Evolutionary conservation across 495 filamentous ascomycete genomes (phyloP), one percentile per base, ranked within the genome.

Genomic region (Hypoxylon crocopeplum): DNA sequence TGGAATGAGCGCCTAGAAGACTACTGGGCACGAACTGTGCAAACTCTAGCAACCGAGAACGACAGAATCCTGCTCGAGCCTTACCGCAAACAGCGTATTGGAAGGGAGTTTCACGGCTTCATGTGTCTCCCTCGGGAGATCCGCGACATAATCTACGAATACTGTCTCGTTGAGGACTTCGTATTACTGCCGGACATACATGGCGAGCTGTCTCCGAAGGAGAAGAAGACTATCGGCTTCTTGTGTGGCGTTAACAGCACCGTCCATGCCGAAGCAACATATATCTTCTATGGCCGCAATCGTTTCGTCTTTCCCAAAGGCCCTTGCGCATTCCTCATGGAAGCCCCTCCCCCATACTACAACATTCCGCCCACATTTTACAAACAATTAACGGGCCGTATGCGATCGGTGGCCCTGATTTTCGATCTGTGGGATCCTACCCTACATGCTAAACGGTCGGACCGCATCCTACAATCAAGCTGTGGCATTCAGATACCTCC

Each of bases 241-340:
- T 8, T 56, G 12, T 12, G 22, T 3, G 52, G 41, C 20, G 52
- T 56, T 2, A 47, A 29, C 17, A n/a, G 8, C 6, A 8, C 0
- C 7, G 11, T 48, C 7, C 52, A 56, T 2, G 15, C 7, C 6
- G 52, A 56, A n/a, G 52, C 41, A 2, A 5, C 3, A 6, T 1
- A 8, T 11, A 30, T 56, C 1, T 56, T 16, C 52, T 56, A 3
- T 13, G 8, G 32, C 11, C 8, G 12, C 11, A 56, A 56, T 16
- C 52, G 52, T 5, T 56, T 56, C 33, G 52, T 56, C 21, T 39
- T 39, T n/a, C 33, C 40, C 2, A 30, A 16, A 16, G 32, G 33
- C 5, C 6, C 7, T 2, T 30, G 15, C 13, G n/a, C 10, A 12
- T 13, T 11, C 32, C 41, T 8, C 24, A n/a, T 27, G 24, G 24